These are phyloP conservation scores for Fusarium agapanthi DNA, from an alignment of 2,329 filamentous ascomycete species.

Conservation along the genomic window DNA sequence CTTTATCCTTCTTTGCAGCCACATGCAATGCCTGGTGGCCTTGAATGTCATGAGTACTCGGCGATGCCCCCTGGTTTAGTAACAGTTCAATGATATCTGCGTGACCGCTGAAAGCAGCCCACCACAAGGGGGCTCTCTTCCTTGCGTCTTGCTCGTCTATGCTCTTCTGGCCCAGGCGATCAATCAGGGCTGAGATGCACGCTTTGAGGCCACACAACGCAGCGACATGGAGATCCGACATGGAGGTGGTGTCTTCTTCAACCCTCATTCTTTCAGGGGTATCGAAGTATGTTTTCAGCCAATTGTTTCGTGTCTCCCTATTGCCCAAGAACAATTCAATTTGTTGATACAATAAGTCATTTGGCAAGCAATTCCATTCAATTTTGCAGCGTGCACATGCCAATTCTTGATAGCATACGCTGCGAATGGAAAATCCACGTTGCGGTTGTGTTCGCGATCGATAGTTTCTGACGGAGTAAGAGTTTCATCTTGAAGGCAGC, in stretches of 20 bases:
- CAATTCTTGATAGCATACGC: constrained; percentile 21
- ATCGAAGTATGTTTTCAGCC: background rate
- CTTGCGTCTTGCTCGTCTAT: background rate
- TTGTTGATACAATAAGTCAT: background rate
- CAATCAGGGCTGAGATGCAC: background rate
- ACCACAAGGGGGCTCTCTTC: constrained; percentile 15
- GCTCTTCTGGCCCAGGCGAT: background rate
- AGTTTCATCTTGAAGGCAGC: background rate
- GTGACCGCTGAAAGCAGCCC: constrained; percentile 40
- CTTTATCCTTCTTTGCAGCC: constrained; percentile 40
- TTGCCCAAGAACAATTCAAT: constrained; percentile 9
- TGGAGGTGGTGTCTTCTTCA: background rate
- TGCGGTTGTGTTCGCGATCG: background rate
- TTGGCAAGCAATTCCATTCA: background rate
- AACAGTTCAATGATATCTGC: constrained; percentile 25
- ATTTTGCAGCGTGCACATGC: constrained; percentile 7
- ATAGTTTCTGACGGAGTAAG: background rate
- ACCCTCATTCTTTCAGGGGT: no score
- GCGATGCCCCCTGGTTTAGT: constrained; percentile 39
- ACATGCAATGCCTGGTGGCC: constrained; percentile 45
- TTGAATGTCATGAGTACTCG: constrained; percentile 24
- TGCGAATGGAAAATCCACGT: constrained; percentile 20
- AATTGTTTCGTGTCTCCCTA: background rate
- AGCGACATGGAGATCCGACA: constrained; percentile 21
- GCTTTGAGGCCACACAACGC: constrained; percentile 16